Percentiles rank a stretch among this genome's conserved stretches.
These are phyloP conservation scores for Oryza brachyantha DNA, from an alignment of 176 grass and related monocot genomes.

Conservation along the genomic window DNA sequence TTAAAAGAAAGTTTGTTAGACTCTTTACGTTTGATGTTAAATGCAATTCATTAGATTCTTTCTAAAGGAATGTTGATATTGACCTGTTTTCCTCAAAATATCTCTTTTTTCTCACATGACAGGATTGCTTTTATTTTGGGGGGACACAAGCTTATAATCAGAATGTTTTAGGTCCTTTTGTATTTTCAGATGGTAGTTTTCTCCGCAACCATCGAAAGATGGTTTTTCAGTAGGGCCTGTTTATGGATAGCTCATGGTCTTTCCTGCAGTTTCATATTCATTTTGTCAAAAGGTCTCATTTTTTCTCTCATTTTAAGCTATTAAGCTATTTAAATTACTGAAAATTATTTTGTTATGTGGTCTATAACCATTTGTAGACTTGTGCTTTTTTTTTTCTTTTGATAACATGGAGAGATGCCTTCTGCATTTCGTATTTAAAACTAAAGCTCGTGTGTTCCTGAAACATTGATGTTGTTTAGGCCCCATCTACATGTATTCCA, in stretches of 20 bases:
- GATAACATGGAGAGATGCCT: background rate
- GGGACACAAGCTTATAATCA: background rate
- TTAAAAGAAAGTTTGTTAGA: background rate
- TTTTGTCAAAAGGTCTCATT: background rate
- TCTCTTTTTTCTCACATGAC: too few species aligned
- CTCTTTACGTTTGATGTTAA: background rate
- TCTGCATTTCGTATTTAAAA: background rate
- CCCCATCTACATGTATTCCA: slow-evolving; percentile 63
- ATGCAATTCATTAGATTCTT: background rate
- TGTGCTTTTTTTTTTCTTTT: background rate
- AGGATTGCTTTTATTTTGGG: background rate
- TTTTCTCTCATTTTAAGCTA: background rate
- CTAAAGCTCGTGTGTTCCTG: background rate
- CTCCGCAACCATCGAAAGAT: background rate
- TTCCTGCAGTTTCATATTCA: background rate
- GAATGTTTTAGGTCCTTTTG: background rate
- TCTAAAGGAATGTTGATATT: background rate
- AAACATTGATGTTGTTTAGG: slow-evolving; percentile 33
- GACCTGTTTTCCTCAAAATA: background rate
- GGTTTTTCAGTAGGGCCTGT: background rate
- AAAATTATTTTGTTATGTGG: background rate
- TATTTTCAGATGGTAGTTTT: background rate
- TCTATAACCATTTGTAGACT: background rate
- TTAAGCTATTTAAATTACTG: background rate
- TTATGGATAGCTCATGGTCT: background rate